Percentiles rank a stretch among this genome's conserved stretches.
Conservation (phyloP, 2,329 filamentous ascomycete genomes). For the Drechslera avenae region DNA sequence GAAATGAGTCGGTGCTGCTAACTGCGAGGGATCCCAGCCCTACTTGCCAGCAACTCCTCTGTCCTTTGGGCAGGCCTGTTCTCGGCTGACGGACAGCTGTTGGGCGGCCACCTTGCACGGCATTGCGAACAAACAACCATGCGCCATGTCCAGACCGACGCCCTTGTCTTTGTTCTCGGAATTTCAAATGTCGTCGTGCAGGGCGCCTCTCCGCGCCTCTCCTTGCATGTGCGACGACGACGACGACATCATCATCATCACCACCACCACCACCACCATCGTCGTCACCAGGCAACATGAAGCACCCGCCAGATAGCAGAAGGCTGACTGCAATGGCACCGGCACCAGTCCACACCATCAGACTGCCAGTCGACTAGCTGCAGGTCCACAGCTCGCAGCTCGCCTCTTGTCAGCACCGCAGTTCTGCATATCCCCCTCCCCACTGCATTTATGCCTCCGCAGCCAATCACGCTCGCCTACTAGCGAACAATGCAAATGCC, state of each 20-base stretch:
- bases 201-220: too few species aligned
- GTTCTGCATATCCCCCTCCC: background rate
- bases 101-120: background rate
- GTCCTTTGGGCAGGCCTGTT: background rate
- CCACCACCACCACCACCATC: background rate
- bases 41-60: constrained; percentile 4
- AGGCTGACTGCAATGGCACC: background rate
- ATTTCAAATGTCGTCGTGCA: too few species aligned
- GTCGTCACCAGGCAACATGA: too few species aligned
- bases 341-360: constrained; percentile 1
- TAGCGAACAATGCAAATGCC: background rate
- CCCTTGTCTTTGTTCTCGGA: too few species aligned
- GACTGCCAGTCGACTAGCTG: constrained; percentile 10
- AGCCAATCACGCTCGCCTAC: constrained; percentile 4
- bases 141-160: too few species aligned
- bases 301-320: background rate
- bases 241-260: too few species aligned
- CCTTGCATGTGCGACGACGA: too few species aligned
- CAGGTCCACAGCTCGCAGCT: constrained; percentile 7
- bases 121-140: background rate
- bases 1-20: constrained; percentile 11
- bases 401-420: constrained; percentile 4
- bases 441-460: constrained; percentile 4
- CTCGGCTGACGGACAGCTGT: constrained; percentile 1
- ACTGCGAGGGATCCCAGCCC: constrained; percentile 14